Percentiles rank a stretch among this genome's conserved stretches.
phyloP scores from a whole-genome alignment of 179 eudicot species.

The Beta macrorhiza region DNA sequence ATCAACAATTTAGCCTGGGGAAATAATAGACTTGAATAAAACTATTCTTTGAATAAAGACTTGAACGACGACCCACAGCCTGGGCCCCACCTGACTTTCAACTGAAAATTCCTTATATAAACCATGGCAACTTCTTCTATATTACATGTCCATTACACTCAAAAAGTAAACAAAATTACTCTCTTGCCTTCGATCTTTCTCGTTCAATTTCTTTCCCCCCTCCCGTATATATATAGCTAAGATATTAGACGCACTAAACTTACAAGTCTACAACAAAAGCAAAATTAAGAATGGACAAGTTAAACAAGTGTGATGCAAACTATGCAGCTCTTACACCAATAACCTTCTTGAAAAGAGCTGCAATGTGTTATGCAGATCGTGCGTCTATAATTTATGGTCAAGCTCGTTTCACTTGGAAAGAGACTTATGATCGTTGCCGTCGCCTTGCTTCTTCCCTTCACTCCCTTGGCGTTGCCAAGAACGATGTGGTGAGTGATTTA shows the following conservation, averaged over 20 bases:
- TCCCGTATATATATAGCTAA: background rate
- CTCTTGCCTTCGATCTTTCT: background rate
- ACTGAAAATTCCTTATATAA: too few species aligned
- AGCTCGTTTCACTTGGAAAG: slow-evolving; percentile 55
- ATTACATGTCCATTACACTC: too few species aligned
- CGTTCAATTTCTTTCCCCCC: background rate
- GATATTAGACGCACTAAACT: too few species aligned
- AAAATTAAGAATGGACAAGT: slow-evolving; percentile 40
- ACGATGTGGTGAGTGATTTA: slow-evolving; percentile 50
- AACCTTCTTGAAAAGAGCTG: slow-evolving; percentile 64
- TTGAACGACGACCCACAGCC: too few species aligned
- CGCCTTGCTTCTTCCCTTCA: slow-evolving; percentile 69
- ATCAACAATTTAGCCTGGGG: too few species aligned
- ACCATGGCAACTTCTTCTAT: too few species aligned
- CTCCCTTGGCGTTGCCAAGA: slow-evolving; percentile 47
- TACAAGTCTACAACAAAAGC: background rate
- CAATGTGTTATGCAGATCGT: slow-evolving; percentile 53
- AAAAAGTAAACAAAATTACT: background rate
- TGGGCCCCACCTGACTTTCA: too few species aligned
- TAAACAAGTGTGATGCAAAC: slow-evolving; percentile 57
- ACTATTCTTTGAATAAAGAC: too few species aligned
- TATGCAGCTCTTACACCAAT: slow-evolving; percentile 62
- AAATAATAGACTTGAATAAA: too few species aligned
- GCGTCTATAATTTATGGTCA: slow-evolving; percentile 54
- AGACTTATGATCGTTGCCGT: slow-evolving; percentile 68